Evolutionary conservation across 176 grass and related monocot species (phyloP).

Genomic region (Musa itinerans): DNA sequence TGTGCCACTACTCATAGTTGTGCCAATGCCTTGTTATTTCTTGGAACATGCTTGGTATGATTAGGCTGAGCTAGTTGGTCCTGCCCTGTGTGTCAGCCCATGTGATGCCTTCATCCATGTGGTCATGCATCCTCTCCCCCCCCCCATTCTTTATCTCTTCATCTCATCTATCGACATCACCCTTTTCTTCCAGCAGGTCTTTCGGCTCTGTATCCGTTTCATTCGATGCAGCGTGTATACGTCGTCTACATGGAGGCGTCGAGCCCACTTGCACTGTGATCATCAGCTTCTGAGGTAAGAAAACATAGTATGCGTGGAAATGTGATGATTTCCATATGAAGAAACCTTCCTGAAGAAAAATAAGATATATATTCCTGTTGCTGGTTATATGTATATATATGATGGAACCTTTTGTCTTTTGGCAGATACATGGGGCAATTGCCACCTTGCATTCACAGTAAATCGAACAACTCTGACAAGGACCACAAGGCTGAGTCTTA

Average conservation of each 20-base stretch:
- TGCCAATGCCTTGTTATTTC: conserved; percentile 34
- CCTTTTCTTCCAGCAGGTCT: not conserved
- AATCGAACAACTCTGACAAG: not conserved
- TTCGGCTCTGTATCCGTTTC: too few relatives aligned
- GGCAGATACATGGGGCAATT: not conserved
- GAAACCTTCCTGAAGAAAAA: too few relatives aligned
- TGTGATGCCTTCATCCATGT: conserved; percentile 10
- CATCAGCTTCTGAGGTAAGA: too few relatives aligned
- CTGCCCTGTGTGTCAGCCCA: conserved; percentile 12
- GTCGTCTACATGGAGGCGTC: too few relatives aligned
- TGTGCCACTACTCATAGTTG: conserved; percentile 37
- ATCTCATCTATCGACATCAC: conserved; percentile 1
- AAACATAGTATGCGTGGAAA: too few relatives aligned
- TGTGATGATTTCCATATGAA: too few relatives aligned
- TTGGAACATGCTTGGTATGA: conserved; percentile 33
- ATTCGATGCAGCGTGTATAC: too few relatives aligned
- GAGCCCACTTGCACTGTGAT: too few relatives aligned
- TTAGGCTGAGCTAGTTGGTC: conserved; percentile 16
- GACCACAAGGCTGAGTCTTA: not conserved
- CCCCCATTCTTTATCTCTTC: not conserved
- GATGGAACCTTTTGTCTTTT: not conserved
- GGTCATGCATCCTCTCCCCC: conserved; percentile 5
- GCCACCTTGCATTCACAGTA: not conserved
- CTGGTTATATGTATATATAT: not conserved
- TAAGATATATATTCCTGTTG: not conserved